phyloP scores from a whole-genome alignment of 495 filamentous ascomycete genomes.

The Penicillium arizonense region DNA sequence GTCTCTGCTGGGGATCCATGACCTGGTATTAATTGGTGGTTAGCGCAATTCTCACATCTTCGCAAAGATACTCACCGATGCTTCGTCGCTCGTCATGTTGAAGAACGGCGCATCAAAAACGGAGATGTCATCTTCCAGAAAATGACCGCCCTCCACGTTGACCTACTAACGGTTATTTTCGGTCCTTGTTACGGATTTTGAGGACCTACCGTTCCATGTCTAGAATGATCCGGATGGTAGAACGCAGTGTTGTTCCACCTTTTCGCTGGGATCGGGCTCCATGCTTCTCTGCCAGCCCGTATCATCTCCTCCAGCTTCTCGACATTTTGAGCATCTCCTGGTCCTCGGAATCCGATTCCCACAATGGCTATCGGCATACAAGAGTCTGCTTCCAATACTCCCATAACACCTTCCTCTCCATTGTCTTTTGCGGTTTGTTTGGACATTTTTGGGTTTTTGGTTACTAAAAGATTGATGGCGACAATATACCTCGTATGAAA shows the following conservation, averaged over 20 bases:
- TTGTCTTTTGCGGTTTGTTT: not conserved
- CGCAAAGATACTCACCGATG: slow-evolving; percentile 25
- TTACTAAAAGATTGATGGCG: not conserved
- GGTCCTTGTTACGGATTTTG: not conserved
- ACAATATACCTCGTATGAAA: not conserved
- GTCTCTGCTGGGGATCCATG: slow-evolving; percentile 50
- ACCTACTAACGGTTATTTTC: slow-evolving; percentile 11
- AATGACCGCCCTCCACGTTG: slow-evolving; percentile 36
- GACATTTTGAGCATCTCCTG: slow-evolving; percentile 50
- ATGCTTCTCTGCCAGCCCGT: slow-evolving; percentile 45
- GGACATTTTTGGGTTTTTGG: not conserved
- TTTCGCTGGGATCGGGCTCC: slow-evolving; percentile 46
- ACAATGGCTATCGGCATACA: slow-evolving; percentile 59
- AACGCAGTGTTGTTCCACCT: slow-evolving; percentile 54
- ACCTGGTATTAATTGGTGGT: slow-evolving; percentile 1
- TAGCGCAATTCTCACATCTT: not conserved
- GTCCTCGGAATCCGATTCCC: slow-evolving; percentile 60
- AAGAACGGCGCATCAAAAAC: slow-evolving; percentile 61
- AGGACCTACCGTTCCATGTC: slow-evolving; percentile 23
- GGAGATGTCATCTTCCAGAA: slow-evolving; percentile 51
- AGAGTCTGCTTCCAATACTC: slow-evolving; percentile 7
- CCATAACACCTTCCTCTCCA: not conserved
- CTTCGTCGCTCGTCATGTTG: slow-evolving; percentile 54
- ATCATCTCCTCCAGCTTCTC: slow-evolving; percentile 58
- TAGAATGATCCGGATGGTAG: slow-evolving; percentile 50